phyloP scores from a whole-genome alignment of 495 filamentous ascomycete species.

The Lasiosphaeria miniovina region DNA sequence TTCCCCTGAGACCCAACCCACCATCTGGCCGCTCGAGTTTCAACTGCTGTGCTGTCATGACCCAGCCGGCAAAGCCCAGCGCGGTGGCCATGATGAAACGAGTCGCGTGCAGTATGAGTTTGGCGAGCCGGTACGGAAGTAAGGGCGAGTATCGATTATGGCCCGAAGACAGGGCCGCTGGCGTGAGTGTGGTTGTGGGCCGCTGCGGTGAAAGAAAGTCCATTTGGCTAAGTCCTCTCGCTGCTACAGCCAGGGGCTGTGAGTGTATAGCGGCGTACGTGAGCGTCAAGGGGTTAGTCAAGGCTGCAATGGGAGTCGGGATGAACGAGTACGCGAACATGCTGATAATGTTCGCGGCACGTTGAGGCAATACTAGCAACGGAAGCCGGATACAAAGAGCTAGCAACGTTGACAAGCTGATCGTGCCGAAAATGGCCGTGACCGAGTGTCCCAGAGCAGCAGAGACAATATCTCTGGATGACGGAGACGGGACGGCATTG shows the following conservation, averaged over 20 bases:
- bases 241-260: conserved; percentile 69
- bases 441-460: conserved; percentile 77
- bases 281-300: conserved; percentile 86
- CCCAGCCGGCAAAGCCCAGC: conserved; percentile 94
- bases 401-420: conserved; percentile 79
- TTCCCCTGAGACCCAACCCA: conserved; percentile 59
- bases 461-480: conserved; percentile 72
- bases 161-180: conserved; percentile 52
- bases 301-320: conserved; percentile 74
- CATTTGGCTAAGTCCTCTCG: conserved; percentile 73
- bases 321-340: conserved; percentile 74
- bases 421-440: conserved; percentile 87
- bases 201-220: conserved; percentile 61
- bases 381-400: conserved; percentile 80
- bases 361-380: conserved; percentile 74
- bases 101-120: conserved; percentile 85
- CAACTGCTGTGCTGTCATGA: conserved; percentile 79
- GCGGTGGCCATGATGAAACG: conserved; percentile 84
- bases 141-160: conserved; percentile 44
- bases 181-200: conserved; percentile 61
- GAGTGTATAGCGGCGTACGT: conserved; percentile 95
- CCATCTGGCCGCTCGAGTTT: conserved; percentile 49
- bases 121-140: conserved; percentile 79
- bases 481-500: conserved; percentile 70
- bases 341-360: conserved; percentile 61